phyloP scores from a whole-genome alignment of 2,329 filamentous ascomycete species.

The Penicillium frequentans region DNA sequence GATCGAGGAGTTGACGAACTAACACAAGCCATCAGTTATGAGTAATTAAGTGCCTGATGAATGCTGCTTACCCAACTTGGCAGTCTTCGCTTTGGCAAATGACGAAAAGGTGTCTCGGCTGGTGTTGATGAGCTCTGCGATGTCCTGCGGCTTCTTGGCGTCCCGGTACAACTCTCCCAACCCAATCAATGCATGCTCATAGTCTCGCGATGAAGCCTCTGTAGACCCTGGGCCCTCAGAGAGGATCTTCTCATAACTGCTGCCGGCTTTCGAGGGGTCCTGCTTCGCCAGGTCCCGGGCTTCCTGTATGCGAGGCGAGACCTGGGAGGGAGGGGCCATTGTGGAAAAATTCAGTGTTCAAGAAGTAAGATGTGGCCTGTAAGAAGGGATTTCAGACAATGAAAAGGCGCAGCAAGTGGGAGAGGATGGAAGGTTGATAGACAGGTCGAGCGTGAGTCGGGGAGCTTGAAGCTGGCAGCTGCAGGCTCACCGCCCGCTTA shows the following conservation, averaged over 20 bases:
- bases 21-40: conserved; percentile 4
- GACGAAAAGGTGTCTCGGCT: conserved; percentile 89
- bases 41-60: background rate
- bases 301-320: conserved; percentile 74
- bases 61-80: conserved; percentile 77
- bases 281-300: conserved; percentile 80
- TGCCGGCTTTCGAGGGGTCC: conserved; percentile 80
- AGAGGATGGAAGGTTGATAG: conserved; percentile 20
- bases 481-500: conserved; percentile 34
- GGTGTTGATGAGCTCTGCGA: conserved; percentile 85
- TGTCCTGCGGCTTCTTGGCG: conserved; percentile 72
- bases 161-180: conserved; percentile 92
- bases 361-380: background rate
- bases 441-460: conserved; percentile 16
- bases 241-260: conserved; percentile 85
- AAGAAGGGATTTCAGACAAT: conserved; percentile 1
- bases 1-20: conserved; percentile 96
- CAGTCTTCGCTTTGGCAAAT: conserved; percentile 98
- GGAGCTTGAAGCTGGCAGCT: conserved; percentile 31
- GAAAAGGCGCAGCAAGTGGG: conserved; percentile 6
- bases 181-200: conserved; percentile 83
- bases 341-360: conserved; percentile 15
- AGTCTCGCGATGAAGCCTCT: conserved; percentile 85
- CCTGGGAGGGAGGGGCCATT: conserved; percentile 53
- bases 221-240: conserved; percentile 79